Base-by-base conservation (phyloP, 352 stramenopile genomes). In the Chrysophaeum taylorii region DNA sequence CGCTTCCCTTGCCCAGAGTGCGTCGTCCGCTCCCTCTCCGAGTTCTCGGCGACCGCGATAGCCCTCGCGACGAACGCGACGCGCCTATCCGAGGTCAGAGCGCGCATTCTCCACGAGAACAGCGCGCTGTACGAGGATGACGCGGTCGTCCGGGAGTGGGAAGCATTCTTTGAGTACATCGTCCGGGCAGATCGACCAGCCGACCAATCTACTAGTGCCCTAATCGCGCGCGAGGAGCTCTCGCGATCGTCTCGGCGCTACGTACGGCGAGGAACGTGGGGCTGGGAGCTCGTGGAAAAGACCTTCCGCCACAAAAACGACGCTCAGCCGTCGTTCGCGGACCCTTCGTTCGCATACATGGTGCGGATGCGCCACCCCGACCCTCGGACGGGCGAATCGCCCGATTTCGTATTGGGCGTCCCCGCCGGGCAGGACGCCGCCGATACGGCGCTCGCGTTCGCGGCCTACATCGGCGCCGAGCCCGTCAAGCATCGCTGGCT, bases 81-180 rank as follows among this genome's bases (percentile, higher is more conserved):
- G 0, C 60, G 74, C 21, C 69, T 71, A n/a, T 23, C 29, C 0
- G 35, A 64, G 1, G 52, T 85, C 0, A 73, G 68, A 0, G 41
- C 33, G 2, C 45, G 38, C 1, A 87, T 89, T 33, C 67, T 77
- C 7, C 57, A 31, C 0, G 73, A 75, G 5, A 80, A 77, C 36
- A 21, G 69, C 50, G 75, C 76, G 36, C 50, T 88, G 4, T 87
- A 81, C 48, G 74, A 81, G 16, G 45, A 79, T 18, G 52, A 41
- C 1, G 27, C 2, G 9, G 80, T 85, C 25, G 52, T 83, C 5
- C 18, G 18, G 23, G 83, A 88, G 35, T 88, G 83, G 81, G 69
- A 78, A 14, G 42, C 48, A 12, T 79, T 79, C 43, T 42, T 81
- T 4, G 43, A 78, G 23, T 66, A 63, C 29, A 76, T 79, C 21